A percentile compares a stretch with the other conserved stretches of the same genome.
These are phyloP conservation scores for Nakaseomyces glabratus DNA, from an alignment of 1,139 yeast genomes.

Conservation along the genomic window DNA sequence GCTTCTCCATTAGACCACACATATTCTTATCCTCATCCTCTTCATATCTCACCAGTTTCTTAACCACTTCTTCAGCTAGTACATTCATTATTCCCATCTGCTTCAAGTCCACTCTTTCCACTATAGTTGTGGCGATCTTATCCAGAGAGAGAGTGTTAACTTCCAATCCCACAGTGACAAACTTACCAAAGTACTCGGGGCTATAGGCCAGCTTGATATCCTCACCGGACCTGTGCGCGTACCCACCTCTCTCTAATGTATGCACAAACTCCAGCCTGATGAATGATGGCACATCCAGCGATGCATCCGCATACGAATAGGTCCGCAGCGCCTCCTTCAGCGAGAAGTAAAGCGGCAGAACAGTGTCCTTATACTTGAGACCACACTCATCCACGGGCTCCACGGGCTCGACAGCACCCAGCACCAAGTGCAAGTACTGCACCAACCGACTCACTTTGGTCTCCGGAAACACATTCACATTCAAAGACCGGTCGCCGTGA, in stretches of 20 bases:
- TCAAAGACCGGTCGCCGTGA: constrained; percentile 1
- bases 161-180: background rate
- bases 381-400: background rate
- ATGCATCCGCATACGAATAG: constrained; percentile 2
- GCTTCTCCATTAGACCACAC: constrained; percentile 16
- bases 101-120: background rate
- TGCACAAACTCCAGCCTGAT: constrained; percentile 2
- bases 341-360: constrained; percentile 4
- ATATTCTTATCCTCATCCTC: constrained; percentile 10
- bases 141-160: constrained; percentile 6
- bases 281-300: constrained; percentile 5
- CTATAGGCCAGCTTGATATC: background rate
- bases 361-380: constrained; percentile 1
- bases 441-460: constrained; percentile 4
- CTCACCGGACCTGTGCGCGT: background rate
- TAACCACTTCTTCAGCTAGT: constrained; percentile 11
- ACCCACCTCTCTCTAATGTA: background rate
- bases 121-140: background rate
- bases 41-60: constrained; percentile 18
- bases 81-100: background rate
- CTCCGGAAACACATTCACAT: constrained; percentile 6
- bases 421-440: background rate
- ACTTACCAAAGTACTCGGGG: background rate
- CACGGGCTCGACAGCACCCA: background rate
- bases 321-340: constrained; percentile 5